Percentiles rank a stretch among this genome's conserved stretches.
phyloP scores from a whole-genome alignment of 805 yeast species.

The Starmerella kuoi region DNA sequence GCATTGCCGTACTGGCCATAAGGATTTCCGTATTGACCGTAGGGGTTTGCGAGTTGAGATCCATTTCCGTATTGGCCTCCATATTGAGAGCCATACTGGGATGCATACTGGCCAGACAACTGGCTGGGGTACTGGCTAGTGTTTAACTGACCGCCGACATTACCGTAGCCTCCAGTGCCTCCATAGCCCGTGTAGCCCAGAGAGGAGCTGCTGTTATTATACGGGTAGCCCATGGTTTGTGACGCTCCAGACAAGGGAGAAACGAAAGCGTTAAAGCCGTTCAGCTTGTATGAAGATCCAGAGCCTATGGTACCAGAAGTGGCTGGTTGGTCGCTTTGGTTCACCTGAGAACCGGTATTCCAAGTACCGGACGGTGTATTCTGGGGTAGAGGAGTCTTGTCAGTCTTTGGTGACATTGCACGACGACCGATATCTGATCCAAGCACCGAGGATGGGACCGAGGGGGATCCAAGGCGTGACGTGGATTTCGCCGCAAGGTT shows the following conservation, averaged over 20 bases:
- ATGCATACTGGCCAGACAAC: slow-evolving; percentile 2
- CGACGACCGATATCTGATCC: not conserved
- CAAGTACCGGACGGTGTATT: not conserved
- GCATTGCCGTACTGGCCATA: not conserved
- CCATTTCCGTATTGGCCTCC: not conserved
- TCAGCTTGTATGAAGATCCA: not conserved
- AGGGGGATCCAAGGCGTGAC: slow-evolving; percentile 5
- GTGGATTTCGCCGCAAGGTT: slow-evolving; percentile 2
- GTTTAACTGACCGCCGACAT: not conserved
- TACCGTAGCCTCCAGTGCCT: not conserved
- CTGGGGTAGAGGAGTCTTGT: not conserved
- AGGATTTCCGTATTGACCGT: not conserved
- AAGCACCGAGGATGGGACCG: not conserved
- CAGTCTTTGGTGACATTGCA: not conserved
- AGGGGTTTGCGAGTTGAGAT: not conserved
- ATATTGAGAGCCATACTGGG: not conserved
- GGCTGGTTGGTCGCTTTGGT: not conserved
- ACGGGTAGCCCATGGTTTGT: not conserved
- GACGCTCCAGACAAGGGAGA: not conserved
- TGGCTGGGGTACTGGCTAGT: not conserved
- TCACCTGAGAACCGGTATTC: not conserved
- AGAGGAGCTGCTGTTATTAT: not conserved
- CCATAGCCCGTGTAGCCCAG: not conserved
- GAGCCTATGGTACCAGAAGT: no score
- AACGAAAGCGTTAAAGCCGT: not conserved